Evolutionary conservation across 441 rosid species (phyloP).

Genomic region (Erodium trifolium): DNA sequence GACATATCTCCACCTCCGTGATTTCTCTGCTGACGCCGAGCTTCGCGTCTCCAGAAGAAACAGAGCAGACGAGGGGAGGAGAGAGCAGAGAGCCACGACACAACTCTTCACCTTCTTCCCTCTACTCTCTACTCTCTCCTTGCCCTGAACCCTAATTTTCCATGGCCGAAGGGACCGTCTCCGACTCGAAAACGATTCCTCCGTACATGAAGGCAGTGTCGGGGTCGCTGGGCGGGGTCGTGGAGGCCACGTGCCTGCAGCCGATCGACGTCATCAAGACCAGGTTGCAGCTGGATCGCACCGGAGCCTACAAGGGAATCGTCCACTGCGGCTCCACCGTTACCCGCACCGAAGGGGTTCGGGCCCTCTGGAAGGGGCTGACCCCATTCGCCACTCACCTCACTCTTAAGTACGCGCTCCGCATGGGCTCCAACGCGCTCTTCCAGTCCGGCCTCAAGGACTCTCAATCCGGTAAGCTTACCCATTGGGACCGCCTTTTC

Average conservation of each 20-base stretch:
- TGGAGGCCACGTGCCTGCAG: slow-evolving; percentile 85
- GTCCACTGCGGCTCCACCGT: slow-evolving; percentile 74
- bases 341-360: slow-evolving; percentile 55
- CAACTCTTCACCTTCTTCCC: background rate
- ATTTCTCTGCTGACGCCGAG: too few relatives aligned
- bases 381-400: slow-evolving; percentile 94
- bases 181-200: slow-evolving; percentile 42
- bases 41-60: background rate
- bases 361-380: slow-evolving; percentile 91
- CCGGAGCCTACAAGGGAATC: slow-evolving; percentile 66
- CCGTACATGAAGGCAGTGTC: slow-evolving; percentile 83
- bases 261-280: slow-evolving; percentile 95
- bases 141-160: background rate
- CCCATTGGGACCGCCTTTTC: slow-evolving; percentile 45
- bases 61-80: background rate
- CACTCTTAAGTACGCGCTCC: slow-evolving; percentile 73
- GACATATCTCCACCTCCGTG: too few relatives aligned
- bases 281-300: slow-evolving; percentile 68
- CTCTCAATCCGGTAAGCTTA: slow-evolving; percentile 54
- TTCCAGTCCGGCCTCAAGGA: slow-evolving; percentile 70
- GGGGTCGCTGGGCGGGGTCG: slow-evolving; percentile 74
- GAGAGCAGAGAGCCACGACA: background rate
- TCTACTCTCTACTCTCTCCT: background rate
- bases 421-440: slow-evolving; percentile 90
- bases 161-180: background rate